phyloP scores from a whole-genome alignment of 1,139 yeast genomes.

The Yarrowia galli region DNA sequence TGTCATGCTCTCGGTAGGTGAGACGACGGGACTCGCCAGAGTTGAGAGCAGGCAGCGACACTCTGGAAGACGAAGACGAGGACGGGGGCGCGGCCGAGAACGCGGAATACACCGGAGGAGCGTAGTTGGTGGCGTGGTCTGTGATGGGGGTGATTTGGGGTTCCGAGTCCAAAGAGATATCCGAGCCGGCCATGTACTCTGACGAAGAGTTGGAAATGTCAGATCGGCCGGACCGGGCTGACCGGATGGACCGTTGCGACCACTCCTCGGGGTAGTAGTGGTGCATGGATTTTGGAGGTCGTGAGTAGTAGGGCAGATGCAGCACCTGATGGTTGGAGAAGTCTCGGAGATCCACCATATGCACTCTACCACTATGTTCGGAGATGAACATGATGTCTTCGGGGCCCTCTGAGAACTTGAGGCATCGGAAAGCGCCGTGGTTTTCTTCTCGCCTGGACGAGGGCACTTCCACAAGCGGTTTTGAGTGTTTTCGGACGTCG shows the following conservation, averaged over 20 bases:
- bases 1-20: slow-evolving; percentile 43
- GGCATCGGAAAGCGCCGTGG: slow-evolving; percentile 67
- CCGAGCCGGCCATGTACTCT: slow-evolving; percentile 37
- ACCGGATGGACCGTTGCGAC: slow-evolving; percentile 31
- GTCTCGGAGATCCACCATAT: slow-evolving; percentile 77
- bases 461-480: slow-evolving; percentile 52
- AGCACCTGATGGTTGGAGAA: slow-evolving; percentile 78
- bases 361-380: slow-evolving; percentile 88
- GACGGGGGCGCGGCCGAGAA: slow-evolving; percentile 32
- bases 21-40: slow-evolving; percentile 20
- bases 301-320: slow-evolving; percentile 37
- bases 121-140: slow-evolving; percentile 27
- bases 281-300: slow-evolving; percentile 24
- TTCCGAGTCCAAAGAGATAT: slow-evolving; percentile 27
- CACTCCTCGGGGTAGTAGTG: slow-evolving; percentile 36
- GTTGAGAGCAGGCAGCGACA: slow-evolving; percentile 21
- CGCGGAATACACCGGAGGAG: slow-evolving; percentile 26
- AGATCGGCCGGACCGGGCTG: slow-evolving; percentile 18
- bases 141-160: slow-evolving; percentile 38
- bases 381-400: slow-evolving; percentile 78
- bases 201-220: slow-evolving; percentile 32
- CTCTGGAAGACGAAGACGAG: slow-evolving; percentile 33
- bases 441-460: slow-evolving; percentile 49
- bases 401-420: slow-evolving; percentile 73
- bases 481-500: slow-evolving; percentile 65